A percentile compares a stretch with the other conserved stretches of the same genome.
phyloP scores from a whole-genome alignment of 1,284 basidiomycete genomes.

The Cerioporus squamosus region DNA sequence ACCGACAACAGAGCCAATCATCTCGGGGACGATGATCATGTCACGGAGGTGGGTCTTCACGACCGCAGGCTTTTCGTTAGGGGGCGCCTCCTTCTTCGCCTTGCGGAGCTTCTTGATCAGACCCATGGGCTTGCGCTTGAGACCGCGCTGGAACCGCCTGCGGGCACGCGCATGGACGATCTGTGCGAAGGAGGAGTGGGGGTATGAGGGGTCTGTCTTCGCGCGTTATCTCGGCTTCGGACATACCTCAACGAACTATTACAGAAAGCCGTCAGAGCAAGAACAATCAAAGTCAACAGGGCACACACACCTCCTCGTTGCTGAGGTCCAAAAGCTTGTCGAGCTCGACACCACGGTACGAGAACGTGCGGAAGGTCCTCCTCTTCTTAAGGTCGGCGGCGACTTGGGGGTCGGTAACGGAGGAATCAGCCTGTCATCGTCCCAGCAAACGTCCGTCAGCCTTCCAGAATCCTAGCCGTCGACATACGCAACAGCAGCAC shows the following conservation, averaged over 20 bases:
- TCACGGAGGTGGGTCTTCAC: conserved; percentile 99
- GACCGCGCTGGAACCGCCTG: conserved; percentile 97
- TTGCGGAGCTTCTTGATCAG: conserved; percentile 99
- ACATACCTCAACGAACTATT: conserved; percentile 77
- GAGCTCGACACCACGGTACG: conserved; percentile 97
- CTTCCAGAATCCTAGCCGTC: conserved; percentile 17
- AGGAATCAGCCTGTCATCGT: conserved; percentile 69
- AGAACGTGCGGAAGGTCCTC: conserved; percentile 98
- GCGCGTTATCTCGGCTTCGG: not conserved
- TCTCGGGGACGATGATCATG: conserved; percentile 99
- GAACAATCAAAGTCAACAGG: not conserved
- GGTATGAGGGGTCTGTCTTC: not conserved
- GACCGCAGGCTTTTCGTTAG: conserved; percentile 98
- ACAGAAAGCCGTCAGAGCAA: conserved; percentile 4
- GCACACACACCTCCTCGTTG: conserved; percentile 83
- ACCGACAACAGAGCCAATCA: conserved; percentile 97
- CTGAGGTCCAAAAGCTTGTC: conserved; percentile 96
- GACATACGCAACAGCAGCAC: conserved; percentile 27
- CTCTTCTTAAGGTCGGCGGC: conserved; percentile 97
- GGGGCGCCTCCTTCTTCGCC: conserved; percentile 98
- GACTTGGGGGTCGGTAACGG: conserved; percentile 84
- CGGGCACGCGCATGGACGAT: conserved; percentile 99
- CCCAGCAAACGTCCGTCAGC: conserved; percentile 22
- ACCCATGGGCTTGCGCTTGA: conserved; percentile 98
- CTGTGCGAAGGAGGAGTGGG: conserved; percentile 42